A percentile compares a stretch with the other conserved stretches of the same genome.
Evolutionary conservation across 108 stramenopile species (phyloP).

Genomic region (Cyclotella sp.): DNA sequence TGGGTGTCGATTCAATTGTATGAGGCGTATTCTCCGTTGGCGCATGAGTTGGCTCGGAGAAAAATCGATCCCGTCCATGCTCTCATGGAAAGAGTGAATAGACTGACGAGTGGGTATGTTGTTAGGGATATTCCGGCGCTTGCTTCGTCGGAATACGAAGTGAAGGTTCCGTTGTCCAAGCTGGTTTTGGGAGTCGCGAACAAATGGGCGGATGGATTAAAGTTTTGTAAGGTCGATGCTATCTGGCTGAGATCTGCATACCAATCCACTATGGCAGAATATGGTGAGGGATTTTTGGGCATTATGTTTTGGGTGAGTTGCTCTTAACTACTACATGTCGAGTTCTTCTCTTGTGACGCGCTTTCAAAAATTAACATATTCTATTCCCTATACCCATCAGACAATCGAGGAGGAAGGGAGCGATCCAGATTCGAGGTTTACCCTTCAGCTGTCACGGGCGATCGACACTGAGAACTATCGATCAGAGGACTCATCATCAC

Average conservation of each 20-base stretch:
- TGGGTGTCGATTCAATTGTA: slow-evolving; percentile 86
- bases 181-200: slow-evolving; percentile 78
- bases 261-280: slow-evolving; percentile 23
- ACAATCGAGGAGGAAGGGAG: slow-evolving; percentile 25
- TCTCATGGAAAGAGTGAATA: slow-evolving; percentile 27
- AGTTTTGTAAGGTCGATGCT: slow-evolving; percentile 48
- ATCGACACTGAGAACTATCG: not conserved
- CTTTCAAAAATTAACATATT: not conserved
- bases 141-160: slow-evolving; percentile 16
- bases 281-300: slow-evolving; percentile 49
- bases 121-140: slow-evolving; percentile 15
- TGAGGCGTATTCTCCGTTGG: slow-evolving; percentile 79
- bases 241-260: slow-evolving; percentile 48
- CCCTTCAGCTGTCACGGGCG: not conserved
- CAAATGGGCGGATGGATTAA: slow-evolving; percentile 57
- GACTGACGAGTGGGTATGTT: slow-evolving; percentile 22
- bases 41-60: slow-evolving; percentile 47
- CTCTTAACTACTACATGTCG: no score
- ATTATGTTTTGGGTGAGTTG: slow-evolving; percentile 74
- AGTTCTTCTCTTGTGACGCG: not conserved
- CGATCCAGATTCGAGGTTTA: slow-evolving; percentile 2
- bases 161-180: slow-evolving; percentile 57
- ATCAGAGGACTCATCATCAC: not conserved
- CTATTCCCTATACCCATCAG: not conserved
- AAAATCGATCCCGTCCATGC: slow-evolving; percentile 24